A percentile compares a stretch with the other conserved stretches of the same genome.
These are phyloP conservation scores for Rhodotorula diobovata DNA, from an alignment of 768 basidiomycete genomes.

Conservation along the genomic window DNA sequence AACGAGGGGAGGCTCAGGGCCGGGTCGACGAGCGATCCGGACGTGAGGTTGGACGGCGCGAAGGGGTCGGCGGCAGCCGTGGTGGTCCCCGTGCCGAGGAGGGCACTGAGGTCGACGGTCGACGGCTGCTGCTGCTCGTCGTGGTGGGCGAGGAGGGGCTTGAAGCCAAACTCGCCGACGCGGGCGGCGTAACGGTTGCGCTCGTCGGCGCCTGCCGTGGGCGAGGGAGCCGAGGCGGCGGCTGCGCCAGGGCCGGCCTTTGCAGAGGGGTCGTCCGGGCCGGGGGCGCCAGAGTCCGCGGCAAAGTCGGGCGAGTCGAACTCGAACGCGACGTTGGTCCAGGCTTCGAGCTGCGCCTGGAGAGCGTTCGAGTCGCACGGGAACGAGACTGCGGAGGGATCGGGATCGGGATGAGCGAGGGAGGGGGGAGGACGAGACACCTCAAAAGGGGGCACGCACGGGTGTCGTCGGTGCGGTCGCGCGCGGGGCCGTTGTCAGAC, in stretches of 20 bases:
- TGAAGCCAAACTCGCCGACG: slow-evolving; percentile 3
- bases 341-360: slow-evolving; percentile 35
- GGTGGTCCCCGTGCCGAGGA: neutral
- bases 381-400: slow-evolving; percentile 19
- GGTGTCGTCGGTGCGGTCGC: slow-evolving; percentile 25
- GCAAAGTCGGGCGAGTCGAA: slow-evolving; percentile 37
- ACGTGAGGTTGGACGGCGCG: neutral
- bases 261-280: neutral
- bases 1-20: slow-evolving; percentile 28
- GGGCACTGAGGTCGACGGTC: neutral
- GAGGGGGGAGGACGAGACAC: neutral
- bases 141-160: neutral
- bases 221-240: neutral
- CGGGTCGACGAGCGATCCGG: slow-evolving; percentile 33
- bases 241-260: no score
- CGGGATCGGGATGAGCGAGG: no score
- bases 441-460: slow-evolving; percentile 3
- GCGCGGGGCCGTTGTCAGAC: slow-evolving; percentile 21
- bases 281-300: slow-evolving; percentile 10
- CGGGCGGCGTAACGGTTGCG: slow-evolving; percentile 7
- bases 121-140: neutral
- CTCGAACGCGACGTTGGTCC: slow-evolving; percentile 41
- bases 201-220: neutral
- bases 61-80: slow-evolving; percentile 15
- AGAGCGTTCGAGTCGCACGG: slow-evolving; percentile 29